A percentile compares a stretch with the other conserved stretches of the same genome.
These are phyloP conservation scores for Heliamphora exappendiculata DNA, from an alignment of 148 eudicot species.

Conservation along the genomic window DNA sequence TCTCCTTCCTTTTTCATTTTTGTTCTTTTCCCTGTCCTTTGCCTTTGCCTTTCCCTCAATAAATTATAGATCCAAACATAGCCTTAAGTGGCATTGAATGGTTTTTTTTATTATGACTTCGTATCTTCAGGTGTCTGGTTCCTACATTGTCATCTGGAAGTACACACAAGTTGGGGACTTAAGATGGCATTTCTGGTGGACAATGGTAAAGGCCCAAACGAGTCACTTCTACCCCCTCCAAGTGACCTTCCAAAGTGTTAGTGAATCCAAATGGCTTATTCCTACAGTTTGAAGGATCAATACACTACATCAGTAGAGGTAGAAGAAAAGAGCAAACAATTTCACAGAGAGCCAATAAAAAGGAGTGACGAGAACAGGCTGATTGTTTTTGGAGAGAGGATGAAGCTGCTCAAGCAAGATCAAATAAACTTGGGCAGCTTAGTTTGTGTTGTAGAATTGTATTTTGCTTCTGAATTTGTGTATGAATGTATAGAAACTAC, in stretches of 20 bases:
- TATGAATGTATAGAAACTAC: not conserved
- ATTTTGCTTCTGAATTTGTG: not conserved
- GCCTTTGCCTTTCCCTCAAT: not conserved
- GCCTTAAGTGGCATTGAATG: not conserved
- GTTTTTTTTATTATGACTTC: not conserved
- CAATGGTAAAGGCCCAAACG: constrained; percentile 51
- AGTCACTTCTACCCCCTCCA: constrained; percentile 59
- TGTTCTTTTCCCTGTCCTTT: not conserved
- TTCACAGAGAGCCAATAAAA: not conserved
- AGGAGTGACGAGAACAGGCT: not conserved
- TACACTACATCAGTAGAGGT: not conserved
- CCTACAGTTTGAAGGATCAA: not conserved
- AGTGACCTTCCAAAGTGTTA: constrained; percentile 62
- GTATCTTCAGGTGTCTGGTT: constrained; percentile 59
- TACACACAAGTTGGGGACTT: constrained; percentile 75
- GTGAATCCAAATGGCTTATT: not conserved
- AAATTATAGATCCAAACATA: not conserved
- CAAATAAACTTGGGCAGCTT: not conserved
- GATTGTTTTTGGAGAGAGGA: not conserved
- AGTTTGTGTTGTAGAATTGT: not conserved
- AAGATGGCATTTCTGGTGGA: constrained; percentile 74
- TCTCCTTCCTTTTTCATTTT: not conserved
- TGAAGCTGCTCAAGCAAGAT: not conserved
- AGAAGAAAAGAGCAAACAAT: not conserved
- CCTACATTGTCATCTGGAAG: constrained; percentile 72